A percentile compares a stretch with the other conserved stretches of the same genome.
phyloP scores from a whole-genome alignment of 805 yeast genomes.

The Pichia cephalocereana region DNA sequence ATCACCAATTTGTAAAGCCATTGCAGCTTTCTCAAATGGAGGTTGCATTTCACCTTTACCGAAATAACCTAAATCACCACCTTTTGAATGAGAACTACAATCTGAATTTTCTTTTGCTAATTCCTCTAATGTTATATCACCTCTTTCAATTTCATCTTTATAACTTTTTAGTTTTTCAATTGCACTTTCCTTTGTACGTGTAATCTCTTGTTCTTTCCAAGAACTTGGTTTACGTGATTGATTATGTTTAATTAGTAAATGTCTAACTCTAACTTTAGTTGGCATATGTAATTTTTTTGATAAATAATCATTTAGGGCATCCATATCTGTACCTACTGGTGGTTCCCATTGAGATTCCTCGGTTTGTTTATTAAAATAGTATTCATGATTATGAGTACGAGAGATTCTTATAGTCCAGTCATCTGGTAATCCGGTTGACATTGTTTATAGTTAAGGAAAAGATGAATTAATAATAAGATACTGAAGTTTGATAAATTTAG shows the following conservation, averaged over 20 bases:
- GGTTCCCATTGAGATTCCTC: constrained; percentile 84
- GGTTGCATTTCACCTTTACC: constrained; percentile 95
- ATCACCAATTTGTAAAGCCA: constrained; percentile 73
- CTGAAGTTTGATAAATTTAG: too few species aligned
- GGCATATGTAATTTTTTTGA: constrained; percentile 39
- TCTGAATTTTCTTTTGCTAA: constrained; percentile 81
- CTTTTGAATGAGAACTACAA: constrained; percentile 75
- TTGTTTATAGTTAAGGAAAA: too few species aligned
- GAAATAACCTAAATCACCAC: constrained; percentile 89
- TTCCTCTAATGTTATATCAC: constrained; percentile 57
- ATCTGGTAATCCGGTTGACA: constrained; percentile 66
- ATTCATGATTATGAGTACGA: constrained; percentile 74
- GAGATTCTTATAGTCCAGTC: constrained; percentile 80
- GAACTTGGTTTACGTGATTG: constrained; percentile 86
- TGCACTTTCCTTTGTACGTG: constrained; percentile 79
- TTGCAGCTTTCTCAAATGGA: constrained; percentile 81
- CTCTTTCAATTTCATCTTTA: constrained; percentile 50
- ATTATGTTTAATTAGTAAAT: constrained; percentile 72
- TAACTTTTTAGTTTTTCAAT: constrained; percentile 48
- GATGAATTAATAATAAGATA: background rate
- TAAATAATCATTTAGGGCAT: constrained; percentile 48
- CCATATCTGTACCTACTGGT: constrained; percentile 72
- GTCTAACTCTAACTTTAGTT: constrained; percentile 69
- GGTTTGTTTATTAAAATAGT: constrained; percentile 63
- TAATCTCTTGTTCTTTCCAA: constrained; percentile 71